These are phyloP conservation scores for Blastocystis sp. DNA, from an alignment of 352 stramenopile species.

Conservation along the genomic window DNA sequence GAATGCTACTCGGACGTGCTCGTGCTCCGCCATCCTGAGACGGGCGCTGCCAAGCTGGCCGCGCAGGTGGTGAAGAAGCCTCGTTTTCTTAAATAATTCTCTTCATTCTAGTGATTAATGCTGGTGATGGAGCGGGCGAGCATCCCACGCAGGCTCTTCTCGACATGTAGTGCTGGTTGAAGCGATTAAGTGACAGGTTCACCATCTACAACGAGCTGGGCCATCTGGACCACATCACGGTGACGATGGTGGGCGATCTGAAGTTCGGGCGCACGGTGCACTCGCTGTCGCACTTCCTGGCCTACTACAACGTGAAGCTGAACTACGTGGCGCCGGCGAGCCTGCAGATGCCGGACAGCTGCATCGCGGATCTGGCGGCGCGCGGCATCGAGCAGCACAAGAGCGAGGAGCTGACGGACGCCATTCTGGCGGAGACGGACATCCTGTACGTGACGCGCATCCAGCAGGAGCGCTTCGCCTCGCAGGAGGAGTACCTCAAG, in stretches of 20 bases:
- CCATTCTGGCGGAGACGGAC: constrained; percentile 85
- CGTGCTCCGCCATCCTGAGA: constrained; percentile 88
- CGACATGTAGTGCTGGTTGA: constrained; percentile 92
- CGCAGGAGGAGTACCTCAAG: constrained; percentile 85
- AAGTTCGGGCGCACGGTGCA: constrained; percentile 98
- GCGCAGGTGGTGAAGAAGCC: constrained; percentile 80
- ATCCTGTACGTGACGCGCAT: constrained; percentile 97
- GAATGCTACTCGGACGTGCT: constrained; percentile 91
- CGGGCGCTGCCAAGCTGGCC: constrained; percentile 80
- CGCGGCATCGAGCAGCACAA: constrained; percentile 82
- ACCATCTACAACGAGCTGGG: constrained; percentile 82
- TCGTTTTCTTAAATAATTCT: constrained; percentile 79
- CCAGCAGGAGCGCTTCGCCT: constrained; percentile 94
- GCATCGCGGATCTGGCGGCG: constrained; percentile 77
- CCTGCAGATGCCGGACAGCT: constrained; percentile 78
- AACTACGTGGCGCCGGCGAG: constrained; percentile 84
- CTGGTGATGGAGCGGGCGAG: constrained; percentile 89
- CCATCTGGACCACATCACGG: constrained; percentile 79
- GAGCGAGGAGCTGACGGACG: constrained; percentile 77
- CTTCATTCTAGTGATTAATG: constrained; percentile 70
- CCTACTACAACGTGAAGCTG: constrained; percentile 83
- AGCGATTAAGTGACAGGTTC: constrained; percentile 74
- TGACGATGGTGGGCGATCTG: constrained; percentile 95
- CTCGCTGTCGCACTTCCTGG: constrained; percentile 89
- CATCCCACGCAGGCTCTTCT: constrained; percentile 97